Percentiles rank a stretch among this genome's conserved stretches.
Evolutionary conservation across 495 filamentous ascomycete species (phyloP).

Genomic region (Penicillium turbatum): DNA sequence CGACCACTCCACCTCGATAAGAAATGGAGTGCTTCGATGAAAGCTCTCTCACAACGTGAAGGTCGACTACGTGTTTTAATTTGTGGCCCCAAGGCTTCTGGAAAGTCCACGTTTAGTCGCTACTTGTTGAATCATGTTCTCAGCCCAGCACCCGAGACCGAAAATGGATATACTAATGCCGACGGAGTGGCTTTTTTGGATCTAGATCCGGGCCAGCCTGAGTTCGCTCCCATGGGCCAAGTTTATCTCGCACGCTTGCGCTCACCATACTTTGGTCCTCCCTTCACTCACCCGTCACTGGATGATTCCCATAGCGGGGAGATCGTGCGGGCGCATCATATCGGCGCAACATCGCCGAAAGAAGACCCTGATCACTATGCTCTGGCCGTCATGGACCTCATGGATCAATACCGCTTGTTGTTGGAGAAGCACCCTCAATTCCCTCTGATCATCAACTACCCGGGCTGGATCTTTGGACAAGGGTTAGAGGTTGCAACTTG

Average conservation of each 20-base stretch:
- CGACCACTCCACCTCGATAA: constrained; percentile 60
- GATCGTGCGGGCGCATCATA: constrained; percentile 63
- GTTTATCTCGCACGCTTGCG: constrained; percentile 65
- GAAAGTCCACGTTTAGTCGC: constrained; percentile 81
- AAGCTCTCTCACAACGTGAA: constrained; percentile 34
- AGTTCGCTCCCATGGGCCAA: constrained; percentile 72
- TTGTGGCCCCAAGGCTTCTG: constrained; percentile 77
- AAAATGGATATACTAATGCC: constrained; percentile 30
- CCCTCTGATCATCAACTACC: constrained; percentile 75
- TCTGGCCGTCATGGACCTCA: constrained; percentile 62
- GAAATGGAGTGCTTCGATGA: constrained; percentile 55
- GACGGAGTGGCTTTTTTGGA: constrained; percentile 65
- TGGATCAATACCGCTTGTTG: constrained; percentile 55
- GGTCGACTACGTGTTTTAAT: constrained; percentile 50
- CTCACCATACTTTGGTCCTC: constrained; percentile 64
- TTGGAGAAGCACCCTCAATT: constrained; percentile 37
- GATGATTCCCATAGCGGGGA: constrained; percentile 28
- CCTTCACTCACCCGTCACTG: constrained; percentile 64
- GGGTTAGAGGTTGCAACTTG: constrained; percentile 66
- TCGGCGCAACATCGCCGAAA: constrained; percentile 66
- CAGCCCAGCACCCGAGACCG: constrained; percentile 41
- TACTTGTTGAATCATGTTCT: constrained; percentile 73
- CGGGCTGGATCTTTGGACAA: constrained; percentile 76
- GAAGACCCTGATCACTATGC: constrained; percentile 68
- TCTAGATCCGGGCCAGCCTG: constrained; percentile 79